Evolutionary conservation across 805 yeast genomes (phyloP).

Genomic region (Cyberlindnera subsufficiens): DNA sequence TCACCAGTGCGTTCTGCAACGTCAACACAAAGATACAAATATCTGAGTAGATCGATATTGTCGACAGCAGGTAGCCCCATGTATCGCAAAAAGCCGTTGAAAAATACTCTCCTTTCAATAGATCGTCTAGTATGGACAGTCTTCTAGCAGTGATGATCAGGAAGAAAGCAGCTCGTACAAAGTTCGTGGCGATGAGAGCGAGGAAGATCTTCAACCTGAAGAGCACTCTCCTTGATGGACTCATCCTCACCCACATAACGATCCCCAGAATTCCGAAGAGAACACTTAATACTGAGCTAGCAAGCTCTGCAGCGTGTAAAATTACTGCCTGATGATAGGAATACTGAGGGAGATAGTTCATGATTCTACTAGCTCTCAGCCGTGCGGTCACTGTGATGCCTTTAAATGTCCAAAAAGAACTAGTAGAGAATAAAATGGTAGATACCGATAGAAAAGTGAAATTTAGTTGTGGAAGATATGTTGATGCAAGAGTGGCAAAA

Average conservation of each 20-base stretch:
- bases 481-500: too few relatives aligned
- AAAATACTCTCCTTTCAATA: not conserved
- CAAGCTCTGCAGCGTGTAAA: conserved; percentile 9
- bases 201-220: conserved; percentile 18
- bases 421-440: too few relatives aligned
- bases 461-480: too few relatives aligned
- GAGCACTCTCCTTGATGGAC: conserved; percentile 15
- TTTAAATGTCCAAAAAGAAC: too few relatives aligned
- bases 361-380: too few relatives aligned
- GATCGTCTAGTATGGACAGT: not conserved
- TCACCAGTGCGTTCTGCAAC: conserved; percentile 17
- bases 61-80: conserved; percentile 14
- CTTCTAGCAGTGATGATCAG: conserved; percentile 4
- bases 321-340: conserved; percentile 3
- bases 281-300: conserved; percentile 10
- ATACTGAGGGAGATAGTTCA: not conserved
- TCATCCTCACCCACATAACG: conserved; percentile 18
- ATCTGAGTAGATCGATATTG: conserved; percentile 13
- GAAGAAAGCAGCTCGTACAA: conserved; percentile 11
- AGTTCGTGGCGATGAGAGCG: conserved; percentile 14
- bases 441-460: too few relatives aligned
- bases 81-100: conserved; percentile 14
- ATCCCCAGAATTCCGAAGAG: conserved; percentile 13
- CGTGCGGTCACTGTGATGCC: too few relatives aligned
- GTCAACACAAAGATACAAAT: conserved; percentile 15